Percentiles rank a stretch among this genome's conserved stretches.
Evolutionary conservation across 306 rosid genomes (phyloP).

Genomic region (Quercus aquifolioides): DNA sequence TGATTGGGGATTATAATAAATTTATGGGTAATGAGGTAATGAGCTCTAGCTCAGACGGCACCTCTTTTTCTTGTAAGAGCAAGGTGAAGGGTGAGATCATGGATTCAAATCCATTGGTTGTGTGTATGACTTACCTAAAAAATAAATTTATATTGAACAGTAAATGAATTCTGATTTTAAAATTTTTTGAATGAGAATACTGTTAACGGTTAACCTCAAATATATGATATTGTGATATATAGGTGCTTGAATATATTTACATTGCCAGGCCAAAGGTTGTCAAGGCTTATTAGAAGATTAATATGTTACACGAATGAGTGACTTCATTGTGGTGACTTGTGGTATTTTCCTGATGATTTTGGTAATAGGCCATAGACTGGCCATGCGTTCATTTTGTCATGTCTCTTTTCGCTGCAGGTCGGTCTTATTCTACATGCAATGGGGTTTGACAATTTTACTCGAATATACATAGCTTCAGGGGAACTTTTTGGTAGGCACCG

Average conservation of each 20-base stretch:
- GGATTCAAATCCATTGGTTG: no score
- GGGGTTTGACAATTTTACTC: slow-evolving; percentile 54
- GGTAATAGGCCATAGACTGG: not conserved
- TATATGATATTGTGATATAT: slow-evolving; percentile 23
- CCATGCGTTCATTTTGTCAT: not conserved
- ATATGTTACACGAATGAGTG: not conserved
- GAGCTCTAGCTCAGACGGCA: no score
- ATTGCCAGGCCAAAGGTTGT: not conserved
- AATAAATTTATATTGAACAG: not conserved
- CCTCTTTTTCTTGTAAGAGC: no score
- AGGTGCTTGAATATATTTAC: slow-evolving; percentile 86
- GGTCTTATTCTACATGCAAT: slow-evolving; percentile 71
- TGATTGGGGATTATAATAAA: not conserved
- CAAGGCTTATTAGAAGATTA: not conserved
- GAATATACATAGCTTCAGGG: slow-evolving; percentile 69
- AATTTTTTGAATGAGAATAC: not conserved
- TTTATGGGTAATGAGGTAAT: no score
- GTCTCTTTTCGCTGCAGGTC: slow-evolving; percentile 47
- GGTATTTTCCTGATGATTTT: not conserved
- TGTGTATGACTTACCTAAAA: no score
- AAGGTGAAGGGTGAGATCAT: no score
- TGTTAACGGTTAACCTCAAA: not conserved
- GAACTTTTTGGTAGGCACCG: slow-evolving; percentile 88
- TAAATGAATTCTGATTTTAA: not conserved
- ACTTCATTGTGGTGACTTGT: not conserved